Percentiles rank a stretch among this genome's conserved stretches.
These are phyloP conservation scores for Xylaria cubensis DNA, from an alignment of 495 filamentous ascomycete species.

Conservation along the genomic window DNA sequence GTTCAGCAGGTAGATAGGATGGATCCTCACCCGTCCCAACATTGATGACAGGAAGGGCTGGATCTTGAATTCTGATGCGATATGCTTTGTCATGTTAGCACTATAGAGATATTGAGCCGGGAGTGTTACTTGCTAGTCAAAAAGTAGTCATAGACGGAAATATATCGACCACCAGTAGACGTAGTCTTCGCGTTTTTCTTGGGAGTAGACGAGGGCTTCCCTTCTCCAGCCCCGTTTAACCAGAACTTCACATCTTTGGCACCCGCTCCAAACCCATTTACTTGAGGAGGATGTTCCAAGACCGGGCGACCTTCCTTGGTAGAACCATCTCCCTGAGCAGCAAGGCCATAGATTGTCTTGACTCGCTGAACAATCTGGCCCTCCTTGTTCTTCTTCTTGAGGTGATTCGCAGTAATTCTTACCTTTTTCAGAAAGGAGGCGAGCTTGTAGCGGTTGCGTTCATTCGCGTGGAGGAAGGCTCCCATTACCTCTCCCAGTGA, in stretches of 20 bases:
- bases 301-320: neutral
- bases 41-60: slow-evolving; percentile 58
- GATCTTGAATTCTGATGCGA: neutral
- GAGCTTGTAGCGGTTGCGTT: slow-evolving; percentile 34
- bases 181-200: neutral
- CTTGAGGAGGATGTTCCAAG: slow-evolving; percentile 39
- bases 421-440: slow-evolving; percentile 52
- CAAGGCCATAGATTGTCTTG: slow-evolving; percentile 52
- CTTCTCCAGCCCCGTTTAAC: neutral
- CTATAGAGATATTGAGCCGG: neutral
- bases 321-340: slow-evolving; percentile 45
- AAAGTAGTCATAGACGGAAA: slow-evolving; percentile 54
- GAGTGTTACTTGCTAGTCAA: slow-evolving; percentile 47
- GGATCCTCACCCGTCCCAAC: slow-evolving; percentile 63
- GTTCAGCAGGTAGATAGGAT: slow-evolving; percentile 65
- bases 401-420: slow-evolving; percentile 45
- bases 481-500: neutral
- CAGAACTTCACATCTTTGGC: slow-evolving; percentile 55
- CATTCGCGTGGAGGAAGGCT: neutral
- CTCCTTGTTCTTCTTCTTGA: slow-evolving; percentile 45
- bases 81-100: slow-evolving; percentile 24
- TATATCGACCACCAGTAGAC: neutral
- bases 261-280: slow-evolving; percentile 44
- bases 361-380: slow-evolving; percentile 42
- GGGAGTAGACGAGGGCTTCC: neutral